Base-by-base conservation (phyloP, 2,329 filamentous ascomycete genomes). In the Lachnellula occidentalis region DNA sequence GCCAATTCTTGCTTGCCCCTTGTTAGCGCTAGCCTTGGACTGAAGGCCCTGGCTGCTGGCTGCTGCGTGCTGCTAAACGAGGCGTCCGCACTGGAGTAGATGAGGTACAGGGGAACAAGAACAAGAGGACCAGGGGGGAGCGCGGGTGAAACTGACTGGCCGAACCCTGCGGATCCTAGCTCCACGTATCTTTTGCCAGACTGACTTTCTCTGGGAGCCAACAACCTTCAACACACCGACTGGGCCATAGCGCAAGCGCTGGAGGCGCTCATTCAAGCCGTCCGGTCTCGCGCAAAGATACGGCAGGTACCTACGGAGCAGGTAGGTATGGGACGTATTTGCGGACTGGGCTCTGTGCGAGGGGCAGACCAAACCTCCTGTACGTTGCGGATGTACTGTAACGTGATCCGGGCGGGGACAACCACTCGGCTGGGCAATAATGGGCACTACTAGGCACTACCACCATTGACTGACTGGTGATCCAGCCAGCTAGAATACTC, bases 1-100 rank as follows among this genome's bases (percentile, higher is more conserved):
- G 57, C 57, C 57, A 59, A 57, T 56, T 59, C 54, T 54, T 51
- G 45, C 50, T 31, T 31, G 27, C 27, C 51, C 48, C 54, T 53
- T 55, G 53, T 48, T 45, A 27, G 36, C 53, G 50, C 50, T 52
- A 54, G 51, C 39, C 48, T 39, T 37, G 21, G 47, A 22, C 27
- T 31, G 27, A 11, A 31, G 39, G 34, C 31, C 46, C 45, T 39
- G 31, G 14, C 45, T 34, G 22, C 51, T 34, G 45, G 31, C 19
- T 45, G 49, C 54, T 46, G 34, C 45, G 19, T 56, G 46, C 19
- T 42, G 15, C 17, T 21, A 53, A 50, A 52, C 50, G 50, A 53
- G 39, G 21, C 34, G 50, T 21, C 50, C 48, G 53, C 34, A 54
- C 47, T 54, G 53, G 53, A 49, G 11, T 14, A 46, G 27, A 31